Conservation (phyloP, 2,329 filamentous ascomycete species). For the Diaporthe australafricana region DNA sequence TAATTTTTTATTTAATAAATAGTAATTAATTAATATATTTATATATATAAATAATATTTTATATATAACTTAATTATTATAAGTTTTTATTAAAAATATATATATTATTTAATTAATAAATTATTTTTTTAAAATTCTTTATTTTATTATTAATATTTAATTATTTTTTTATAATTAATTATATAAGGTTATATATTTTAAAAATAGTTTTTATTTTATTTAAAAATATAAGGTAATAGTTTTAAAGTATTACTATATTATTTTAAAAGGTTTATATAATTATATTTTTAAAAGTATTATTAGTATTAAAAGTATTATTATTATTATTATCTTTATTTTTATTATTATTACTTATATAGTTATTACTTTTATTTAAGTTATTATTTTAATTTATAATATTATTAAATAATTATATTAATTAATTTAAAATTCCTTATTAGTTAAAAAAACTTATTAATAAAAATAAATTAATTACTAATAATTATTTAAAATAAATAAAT, state of each 20-base stretch:
- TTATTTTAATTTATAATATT: neutral
- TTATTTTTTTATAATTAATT: neutral
- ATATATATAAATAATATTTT: neutral
- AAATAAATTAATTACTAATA: neutral
- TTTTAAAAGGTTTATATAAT: neutral
- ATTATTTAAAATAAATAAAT: neutral
- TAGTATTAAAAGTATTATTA: neutral
- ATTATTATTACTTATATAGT: neutral
- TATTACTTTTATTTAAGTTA: neutral
- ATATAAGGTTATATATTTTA: neutral
- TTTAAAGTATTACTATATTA: too few species aligned
- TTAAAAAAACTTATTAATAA: neutral
- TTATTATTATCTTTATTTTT: neutral
- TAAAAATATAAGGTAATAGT: too few species aligned
- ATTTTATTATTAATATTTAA: neutral
- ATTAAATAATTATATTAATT: neutral
- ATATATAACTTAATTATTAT: neutral
- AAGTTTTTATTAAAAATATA: neutral
- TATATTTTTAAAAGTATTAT: neutral
- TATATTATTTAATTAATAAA: neutral
- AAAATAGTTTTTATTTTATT: too few species aligned
- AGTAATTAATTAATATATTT: neutral
- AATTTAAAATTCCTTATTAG: too few species aligned
- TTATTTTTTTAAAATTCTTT: neutral
- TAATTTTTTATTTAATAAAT: neutral